phyloP scores from a whole-genome alignment of 495 filamentous ascomycete species.

The Neurospora tetrasperma region DNA sequence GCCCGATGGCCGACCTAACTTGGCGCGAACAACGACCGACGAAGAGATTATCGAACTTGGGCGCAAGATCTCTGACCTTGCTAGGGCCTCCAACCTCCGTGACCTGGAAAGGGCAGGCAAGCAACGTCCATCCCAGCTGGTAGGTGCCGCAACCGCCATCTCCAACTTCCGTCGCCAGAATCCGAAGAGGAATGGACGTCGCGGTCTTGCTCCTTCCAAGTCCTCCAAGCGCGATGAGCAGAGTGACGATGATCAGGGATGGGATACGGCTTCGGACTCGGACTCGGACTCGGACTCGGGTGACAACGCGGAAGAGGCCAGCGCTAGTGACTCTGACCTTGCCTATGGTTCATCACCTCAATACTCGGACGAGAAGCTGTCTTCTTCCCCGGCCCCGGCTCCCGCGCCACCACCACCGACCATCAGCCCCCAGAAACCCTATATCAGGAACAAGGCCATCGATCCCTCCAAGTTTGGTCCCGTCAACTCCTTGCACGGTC shows the following conservation, averaged over 20 bases:
- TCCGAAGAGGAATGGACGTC: slow-evolving; percentile 12
- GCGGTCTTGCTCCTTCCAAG: slow-evolving; percentile 31
- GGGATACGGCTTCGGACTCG: slow-evolving; percentile 35
- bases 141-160: slow-evolving; percentile 27
- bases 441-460: slow-evolving; percentile 38
- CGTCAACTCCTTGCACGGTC: slow-evolving; percentile 40
- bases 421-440: neutral
- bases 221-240: slow-evolving; percentile 17
- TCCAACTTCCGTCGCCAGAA: slow-evolving; percentile 27
- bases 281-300: slow-evolving; percentile 33
- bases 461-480: slow-evolving; percentile 45
- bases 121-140: slow-evolving; percentile 27
- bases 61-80: slow-evolving; percentile 35
- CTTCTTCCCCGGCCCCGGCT: neutral
- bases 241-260: slow-evolving; percentile 30
- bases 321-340: slow-evolving; percentile 30
- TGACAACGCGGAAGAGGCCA: slow-evolving; percentile 5
- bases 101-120: slow-evolving; percentile 33
- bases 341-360: slow-evolving; percentile 35
- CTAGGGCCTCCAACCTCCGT: slow-evolving; percentile 30
- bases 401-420: neutral
- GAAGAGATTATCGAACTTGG: slow-evolving; percentile 41
- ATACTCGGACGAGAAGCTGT: slow-evolving; percentile 20
- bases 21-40: slow-evolving; percentile 31
- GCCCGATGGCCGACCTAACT: slow-evolving; percentile 19